Percentiles rank a stretch among this genome's conserved stretches.
Conservation (phyloP, 306 rosid genomes). For the Ormosia emarginata region DNA sequence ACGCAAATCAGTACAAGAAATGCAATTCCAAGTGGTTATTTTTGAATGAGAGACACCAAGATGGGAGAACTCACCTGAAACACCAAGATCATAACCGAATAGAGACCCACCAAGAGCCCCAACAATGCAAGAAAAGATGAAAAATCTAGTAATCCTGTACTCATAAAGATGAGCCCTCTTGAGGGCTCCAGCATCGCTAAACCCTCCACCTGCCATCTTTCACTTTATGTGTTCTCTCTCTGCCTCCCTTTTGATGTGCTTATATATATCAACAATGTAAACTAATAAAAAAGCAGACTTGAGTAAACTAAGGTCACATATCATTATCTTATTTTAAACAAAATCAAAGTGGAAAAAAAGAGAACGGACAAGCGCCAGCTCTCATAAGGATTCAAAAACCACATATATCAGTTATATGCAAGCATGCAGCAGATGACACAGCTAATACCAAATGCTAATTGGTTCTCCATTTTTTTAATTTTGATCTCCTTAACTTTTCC, state of each 20-base stretch:
- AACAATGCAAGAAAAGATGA: constrained; percentile 64
- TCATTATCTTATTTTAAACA: background rate
- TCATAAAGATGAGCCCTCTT: constrained; percentile 76
- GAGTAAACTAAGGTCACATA: no score
- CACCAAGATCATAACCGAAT: constrained; percentile 92
- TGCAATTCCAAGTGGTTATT: no score
- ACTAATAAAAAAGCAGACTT: no score
- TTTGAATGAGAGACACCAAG: background rate
- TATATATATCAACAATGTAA: no score
- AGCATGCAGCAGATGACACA: background rate
- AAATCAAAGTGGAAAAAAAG: background rate
- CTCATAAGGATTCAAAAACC: background rate
- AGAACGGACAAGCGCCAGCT: background rate
- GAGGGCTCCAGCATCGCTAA: constrained; percentile 16
- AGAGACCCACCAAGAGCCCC: constrained; percentile 92
- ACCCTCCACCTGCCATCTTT: constrained; percentile 70
- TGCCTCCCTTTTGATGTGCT: background rate
- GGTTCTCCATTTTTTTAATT: background rate
- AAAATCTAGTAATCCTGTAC: constrained; percentile 53
- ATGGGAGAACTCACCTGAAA: constrained; percentile 57
- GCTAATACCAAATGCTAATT: background rate
- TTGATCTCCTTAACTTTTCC: background rate
- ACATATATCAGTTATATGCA: background rate
- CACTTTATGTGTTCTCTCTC: background rate
- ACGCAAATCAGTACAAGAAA: no score